Conservation (phyloP, 805 yeast species). For the Millerago galiae region DNA sequence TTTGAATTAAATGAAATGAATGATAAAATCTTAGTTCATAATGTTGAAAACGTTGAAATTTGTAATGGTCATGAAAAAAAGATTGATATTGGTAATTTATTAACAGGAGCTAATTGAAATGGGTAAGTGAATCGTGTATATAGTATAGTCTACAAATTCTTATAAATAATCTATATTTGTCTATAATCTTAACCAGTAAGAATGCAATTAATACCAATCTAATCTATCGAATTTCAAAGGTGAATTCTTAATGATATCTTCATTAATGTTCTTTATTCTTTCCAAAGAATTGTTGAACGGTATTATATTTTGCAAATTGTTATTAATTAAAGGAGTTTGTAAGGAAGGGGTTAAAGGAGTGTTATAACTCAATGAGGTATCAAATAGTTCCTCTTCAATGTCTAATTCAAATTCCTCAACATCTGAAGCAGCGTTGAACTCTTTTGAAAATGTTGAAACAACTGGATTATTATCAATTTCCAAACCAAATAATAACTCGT, state of each 20-base stretch:
- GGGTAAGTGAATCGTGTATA: not conserved
- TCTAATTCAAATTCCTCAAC: constrained; percentile 1
- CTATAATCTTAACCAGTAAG: not conserved
- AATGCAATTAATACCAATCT: constrained; percentile 7
- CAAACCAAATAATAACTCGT: constrained; percentile 12
- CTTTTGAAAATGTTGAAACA: constrained; percentile 1
- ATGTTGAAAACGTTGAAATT: constrained; percentile 59
- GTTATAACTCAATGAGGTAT: constrained; percentile 2
- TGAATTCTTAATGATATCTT: constrained; percentile 4
- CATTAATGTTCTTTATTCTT: constrained; percentile 1
- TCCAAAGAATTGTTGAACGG: constrained; percentile 1
- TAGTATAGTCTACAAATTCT: not conserved
- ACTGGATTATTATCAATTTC: constrained; percentile 8
- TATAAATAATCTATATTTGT: not conserved
- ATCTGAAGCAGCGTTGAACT: not conserved
- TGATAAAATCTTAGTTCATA: constrained; percentile 51
- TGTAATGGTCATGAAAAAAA: constrained; percentile 33
- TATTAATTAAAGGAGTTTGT: constrained; percentile 7
- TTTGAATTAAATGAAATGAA: constrained; percentile 56
- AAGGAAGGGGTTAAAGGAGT: constrained; percentile 11
- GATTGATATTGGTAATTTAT: constrained; percentile 5
- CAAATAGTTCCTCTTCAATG: constrained; percentile 6
- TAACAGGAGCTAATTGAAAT: not conserved
- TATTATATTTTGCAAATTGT: not conserved
- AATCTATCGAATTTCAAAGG: constrained; percentile 10